Evolutionary conservation across 805 yeast species (phyloP), one percentile per base, ranked within the genome.

Genomic region (Yarrowia sp.): DNA sequence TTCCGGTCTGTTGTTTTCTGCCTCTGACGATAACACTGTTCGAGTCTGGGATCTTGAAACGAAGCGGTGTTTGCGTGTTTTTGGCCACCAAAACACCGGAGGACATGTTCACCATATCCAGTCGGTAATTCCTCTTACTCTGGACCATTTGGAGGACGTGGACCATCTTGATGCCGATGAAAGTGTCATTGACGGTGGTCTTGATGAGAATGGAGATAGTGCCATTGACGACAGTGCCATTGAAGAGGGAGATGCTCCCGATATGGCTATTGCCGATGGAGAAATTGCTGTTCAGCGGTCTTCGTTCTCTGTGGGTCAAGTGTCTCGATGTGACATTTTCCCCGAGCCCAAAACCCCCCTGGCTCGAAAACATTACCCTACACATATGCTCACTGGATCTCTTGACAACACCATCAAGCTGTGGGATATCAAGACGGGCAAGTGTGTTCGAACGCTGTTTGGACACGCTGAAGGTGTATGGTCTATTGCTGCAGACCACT

Each of bases 391-490:
- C 31, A 88, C 97, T 0, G 91, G 96, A 14, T 90, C 97, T 0
- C 78, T 93, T 66, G 98, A 92, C 75, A 92, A 92, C 75, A 92
- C 98, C 7, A 91, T 92, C 74, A 91, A 92, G 74, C 75, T 93
- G 55, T 92, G 98, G 98, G 96, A 91, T 70, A 88, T 92, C 35
- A 80, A 80, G 67, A 85, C 95, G 0, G 97, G 98, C 3, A 84
- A 86, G 74, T 93, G 98, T 73, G 84, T 92, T 10, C 81, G 97
- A 66, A 95, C 99, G 0, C 93, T 95, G 75, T 95, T 93, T 78
- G 99, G 99, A 2, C 99, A 95, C 74, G 91, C 93, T 64, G 98
- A 95, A 76, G 99, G 99, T 22, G 97, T 95, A 17, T 93, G 98
- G 98, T 91, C 93, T 47, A 88, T 95, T 65, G 91, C 95, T 15